phyloP scores from a whole-genome alignment of 805 yeast genomes.

The Candida lessepsii region DNA sequence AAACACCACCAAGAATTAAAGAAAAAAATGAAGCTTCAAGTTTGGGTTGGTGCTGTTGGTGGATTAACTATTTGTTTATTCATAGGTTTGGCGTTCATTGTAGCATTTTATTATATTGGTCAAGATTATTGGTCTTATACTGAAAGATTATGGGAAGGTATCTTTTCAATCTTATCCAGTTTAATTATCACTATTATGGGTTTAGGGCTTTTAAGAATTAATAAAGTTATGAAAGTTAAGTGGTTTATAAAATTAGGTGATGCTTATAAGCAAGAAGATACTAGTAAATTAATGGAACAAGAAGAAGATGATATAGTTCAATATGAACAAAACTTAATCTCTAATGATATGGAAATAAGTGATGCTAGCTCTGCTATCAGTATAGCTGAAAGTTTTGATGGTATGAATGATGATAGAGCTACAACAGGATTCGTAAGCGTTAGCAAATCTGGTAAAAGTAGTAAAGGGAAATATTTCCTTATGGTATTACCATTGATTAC shows the following conservation, averaged over 20 bases:
- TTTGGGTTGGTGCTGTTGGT: conserved; percentile 75
- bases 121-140: conserved; percentile 84
- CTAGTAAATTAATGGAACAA: conserved; percentile 1
- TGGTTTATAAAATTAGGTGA: conserved; percentile 57
- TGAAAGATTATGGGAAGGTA: conserved; percentile 88
- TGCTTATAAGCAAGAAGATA: conserved; percentile 25
- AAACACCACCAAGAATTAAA: not conserved
- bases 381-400: conserved; percentile 1
- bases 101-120: conserved; percentile 72
- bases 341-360: conserved; percentile 1
- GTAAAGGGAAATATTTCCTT: conserved; percentile 24
- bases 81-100: conserved; percentile 70
- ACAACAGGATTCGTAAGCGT: not conserved
- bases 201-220: conserved; percentile 72
- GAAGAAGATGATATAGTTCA: not conserved
- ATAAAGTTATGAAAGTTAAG: conserved; percentile 72
- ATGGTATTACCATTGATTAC: conserved; percentile 42
- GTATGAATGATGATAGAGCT: conserved; percentile 1
- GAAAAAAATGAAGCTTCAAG: conserved; percentile 54
- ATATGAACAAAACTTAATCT: not conserved
- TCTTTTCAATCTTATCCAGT: conserved; percentile 74
- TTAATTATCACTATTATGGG: conserved; percentile 86
- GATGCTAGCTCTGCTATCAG: conserved; percentile 2
- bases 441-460: not conserved
- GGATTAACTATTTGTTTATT: conserved; percentile 71